Evolutionary conservation across 495 filamentous ascomycete species (phyloP), one percentile per base, ranked within the genome.

Genomic region (Lepidopterella palustris): DNA sequence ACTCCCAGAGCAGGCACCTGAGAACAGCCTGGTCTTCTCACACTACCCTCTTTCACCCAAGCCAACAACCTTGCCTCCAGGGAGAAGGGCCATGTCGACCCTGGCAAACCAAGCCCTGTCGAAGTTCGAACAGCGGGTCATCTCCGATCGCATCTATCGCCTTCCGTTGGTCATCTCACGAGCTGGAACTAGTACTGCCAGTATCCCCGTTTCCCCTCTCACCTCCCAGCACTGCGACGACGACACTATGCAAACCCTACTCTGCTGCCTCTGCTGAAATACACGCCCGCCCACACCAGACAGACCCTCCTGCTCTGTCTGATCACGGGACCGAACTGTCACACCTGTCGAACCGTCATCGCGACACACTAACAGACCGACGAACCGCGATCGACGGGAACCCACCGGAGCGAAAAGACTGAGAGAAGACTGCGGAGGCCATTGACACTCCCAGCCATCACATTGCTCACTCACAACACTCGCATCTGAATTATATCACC

Each of bases 81-180:
- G 13, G n/a, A n/a, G n/a, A 42, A 8, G 1, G 39, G 13, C 6
- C 1, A 20, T 15, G 1, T 11, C 39, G 47, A 50, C 28, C 51
- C 51, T 54, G 31, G 28, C 28, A 31, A 18, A 31, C 25, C 6
- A 18, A 29, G 25, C 25, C 27, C 26, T 21, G 47, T 31, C 47
- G n/a, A n/a, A n/a, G n/a, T n/a, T n/a, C n/a, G 31, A 15, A 5
- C 15, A 57, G 52, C 53, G 59, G 59, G 32, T 57, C 59, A 62
- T 62, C 59, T 62, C 59, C 59, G 59, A 62, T 62, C 59, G 39
- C 52, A 62, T 62, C 59, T 60, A 47, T 29, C 27, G 35, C 35
- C 26, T 39, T 26, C 35, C 53, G 51, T 49, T 48, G 20, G 45
- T 20, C 47, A 28, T 32, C 27, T 10, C 20, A 15, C 55, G 40